Percentiles rank a stretch among this genome's conserved stretches.
Evolutionary conservation across 2,329 filamentous ascomycete species (phyloP).

Genomic region (Atkinsonella hypoxylon): DNA sequence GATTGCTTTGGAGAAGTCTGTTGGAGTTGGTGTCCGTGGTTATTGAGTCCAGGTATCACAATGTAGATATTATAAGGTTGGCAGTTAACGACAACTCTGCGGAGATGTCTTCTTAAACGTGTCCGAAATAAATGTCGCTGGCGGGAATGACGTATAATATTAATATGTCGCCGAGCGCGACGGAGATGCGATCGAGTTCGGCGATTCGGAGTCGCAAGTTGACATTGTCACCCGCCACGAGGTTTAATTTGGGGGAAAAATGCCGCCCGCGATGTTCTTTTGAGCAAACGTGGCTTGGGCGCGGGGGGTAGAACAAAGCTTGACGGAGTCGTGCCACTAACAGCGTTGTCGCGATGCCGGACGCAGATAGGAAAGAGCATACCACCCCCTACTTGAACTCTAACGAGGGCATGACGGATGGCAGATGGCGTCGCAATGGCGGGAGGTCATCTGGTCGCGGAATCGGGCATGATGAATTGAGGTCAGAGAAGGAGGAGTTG

Average conservation of each 20-base stretch:
- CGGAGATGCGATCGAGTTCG: conserved; percentile 8
- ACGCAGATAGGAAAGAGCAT: neutral
- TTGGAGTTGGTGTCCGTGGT: neutral
- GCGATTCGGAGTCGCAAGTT: conserved; percentile 12
- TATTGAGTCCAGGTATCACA: neutral
- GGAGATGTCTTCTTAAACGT: neutral
- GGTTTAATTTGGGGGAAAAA: neutral
- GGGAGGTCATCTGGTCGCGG: neutral
- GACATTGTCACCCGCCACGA: conserved; percentile 14
- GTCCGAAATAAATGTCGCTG: neutral
- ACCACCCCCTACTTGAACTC: neutral
- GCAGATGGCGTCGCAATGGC: neutral
- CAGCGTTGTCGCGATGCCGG: neutral
- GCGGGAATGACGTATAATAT: neutral
- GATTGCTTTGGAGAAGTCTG: neutral
- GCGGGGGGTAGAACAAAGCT: conserved; percentile 4
- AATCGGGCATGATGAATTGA: conserved; percentile 4
- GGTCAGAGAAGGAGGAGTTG: conserved; percentile 7
- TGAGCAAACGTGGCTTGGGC: conserved; percentile 2
- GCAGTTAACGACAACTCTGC: neutral
- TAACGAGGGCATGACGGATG: neutral
- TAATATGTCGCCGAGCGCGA: conserved; percentile 8
- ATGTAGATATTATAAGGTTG: neutral
- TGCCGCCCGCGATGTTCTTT: neutral
- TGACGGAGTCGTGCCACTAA: neutral